These are phyloP conservation scores for Strombidium stylifer DNA, from an alignment of 73 alveolate genomes.

Conservation along the genomic window DNA sequence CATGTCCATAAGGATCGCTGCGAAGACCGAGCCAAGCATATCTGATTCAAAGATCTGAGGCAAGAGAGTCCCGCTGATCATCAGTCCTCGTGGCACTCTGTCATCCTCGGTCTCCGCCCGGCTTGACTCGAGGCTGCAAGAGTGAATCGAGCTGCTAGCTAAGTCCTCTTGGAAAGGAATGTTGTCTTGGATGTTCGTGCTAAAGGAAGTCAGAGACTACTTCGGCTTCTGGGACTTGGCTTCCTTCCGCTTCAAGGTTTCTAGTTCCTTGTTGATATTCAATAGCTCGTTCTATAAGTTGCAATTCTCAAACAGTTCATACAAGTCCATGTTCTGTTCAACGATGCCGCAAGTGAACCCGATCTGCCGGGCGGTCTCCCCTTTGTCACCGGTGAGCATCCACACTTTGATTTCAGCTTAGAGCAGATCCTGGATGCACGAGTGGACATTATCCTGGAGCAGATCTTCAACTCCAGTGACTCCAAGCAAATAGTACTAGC, in stretches of 20 bases:
- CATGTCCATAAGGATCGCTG: not conserved
- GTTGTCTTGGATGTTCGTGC: too few relatives aligned
- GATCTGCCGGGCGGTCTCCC: slow-evolving; percentile 24
- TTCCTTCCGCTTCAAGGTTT: not conserved
- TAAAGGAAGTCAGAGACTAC: too few relatives aligned
- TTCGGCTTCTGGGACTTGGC: too few relatives aligned
- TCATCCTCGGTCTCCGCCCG: too few relatives aligned
- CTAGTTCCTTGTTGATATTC: not conserved
- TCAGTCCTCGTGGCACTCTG: too few relatives aligned
- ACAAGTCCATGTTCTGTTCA: not conserved
- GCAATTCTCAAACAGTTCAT: not conserved
- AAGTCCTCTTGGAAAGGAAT: too few relatives aligned
- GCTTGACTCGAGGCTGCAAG: too few relatives aligned
- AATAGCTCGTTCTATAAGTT: not conserved
- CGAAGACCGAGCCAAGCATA: not conserved
- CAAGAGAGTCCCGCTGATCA: slow-evolving; percentile 5
- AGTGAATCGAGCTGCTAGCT: too few relatives aligned
- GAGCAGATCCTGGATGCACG: slow-evolving; percentile 3
- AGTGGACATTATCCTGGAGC: slow-evolving; percentile 4
- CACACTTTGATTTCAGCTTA: slow-evolving; percentile 27
- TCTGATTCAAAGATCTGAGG: not conserved
- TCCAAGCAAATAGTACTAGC: not conserved
- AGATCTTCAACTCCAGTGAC: slow-evolving; percentile 32
- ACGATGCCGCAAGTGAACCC: slow-evolving; percentile 30
- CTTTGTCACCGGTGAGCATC: slow-evolving; percentile 47